A percentile compares a stretch with the other conserved stretches of the same genome.
phyloP scores from a whole-genome alignment of 345 rosid species.

The Murraya koenigii region DNA sequence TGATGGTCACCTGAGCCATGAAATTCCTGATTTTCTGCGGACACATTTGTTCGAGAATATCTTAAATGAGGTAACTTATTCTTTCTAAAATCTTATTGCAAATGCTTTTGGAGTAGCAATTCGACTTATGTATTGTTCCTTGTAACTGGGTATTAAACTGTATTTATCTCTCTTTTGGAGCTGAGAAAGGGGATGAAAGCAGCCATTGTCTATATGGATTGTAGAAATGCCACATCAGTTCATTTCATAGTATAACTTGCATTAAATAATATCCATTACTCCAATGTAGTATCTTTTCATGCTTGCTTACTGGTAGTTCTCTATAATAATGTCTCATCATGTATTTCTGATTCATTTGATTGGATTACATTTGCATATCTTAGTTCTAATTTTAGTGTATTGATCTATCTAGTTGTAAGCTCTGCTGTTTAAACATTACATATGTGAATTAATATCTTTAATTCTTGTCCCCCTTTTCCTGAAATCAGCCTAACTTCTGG shows the following conservation, averaged over 20 bases:
- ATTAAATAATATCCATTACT: not conserved
- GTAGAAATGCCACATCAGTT: not conserved
- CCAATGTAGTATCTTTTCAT: not conserved
- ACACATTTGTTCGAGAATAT: constrained; percentile 78
- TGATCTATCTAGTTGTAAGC: not conserved
- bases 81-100: not conserved
- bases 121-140: not conserved
- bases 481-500: constrained; percentile 71
- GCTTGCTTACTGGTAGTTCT: not conserved
- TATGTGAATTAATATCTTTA: not conserved
- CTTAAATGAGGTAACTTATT: constrained; percentile 60
- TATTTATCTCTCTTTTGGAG: not conserved
- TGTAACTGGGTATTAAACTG: not conserved
- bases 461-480: not conserved
- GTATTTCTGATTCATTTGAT: not conserved
- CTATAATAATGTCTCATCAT: not conserved
- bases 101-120: not conserved
- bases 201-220: not conserved
- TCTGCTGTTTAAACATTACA: not conserved
- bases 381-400: not conserved
- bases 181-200: not conserved
- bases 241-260: not conserved
- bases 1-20: constrained; percentile 85
- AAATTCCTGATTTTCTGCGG: constrained; percentile 69
- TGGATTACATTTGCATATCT: not conserved